phyloP scores from a whole-genome alignment of 139 green algal species.

The Chlorella vulgaris region DNA sequence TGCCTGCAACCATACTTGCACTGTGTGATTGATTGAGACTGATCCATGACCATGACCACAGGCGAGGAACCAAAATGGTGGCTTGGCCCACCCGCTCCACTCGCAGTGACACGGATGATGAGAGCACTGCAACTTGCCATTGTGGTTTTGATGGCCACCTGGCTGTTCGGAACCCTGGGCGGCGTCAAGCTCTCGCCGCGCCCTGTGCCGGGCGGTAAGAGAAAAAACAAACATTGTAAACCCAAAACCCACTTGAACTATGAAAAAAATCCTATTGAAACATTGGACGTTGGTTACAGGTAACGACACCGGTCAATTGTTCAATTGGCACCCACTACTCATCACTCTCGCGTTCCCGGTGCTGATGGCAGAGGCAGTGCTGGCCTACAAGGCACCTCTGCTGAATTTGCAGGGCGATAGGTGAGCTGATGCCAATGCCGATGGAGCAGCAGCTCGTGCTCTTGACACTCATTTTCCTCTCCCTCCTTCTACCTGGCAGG shows the following conservation, averaged over 20 bases:
- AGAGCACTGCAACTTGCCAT: constrained; percentile 20
- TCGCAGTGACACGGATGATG: not conserved
- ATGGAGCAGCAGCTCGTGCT: no score
- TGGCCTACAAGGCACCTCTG: constrained; percentile 65
- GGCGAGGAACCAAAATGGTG: not conserved
- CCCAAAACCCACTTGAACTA: no score
- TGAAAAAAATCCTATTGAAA: no score
- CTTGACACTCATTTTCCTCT: no score
- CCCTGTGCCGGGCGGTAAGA: not conserved
- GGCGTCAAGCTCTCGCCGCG: constrained; percentile 19
- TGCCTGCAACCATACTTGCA: no score
- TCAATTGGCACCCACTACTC: constrained; percentile 84
- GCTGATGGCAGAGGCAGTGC: constrained; percentile 75
- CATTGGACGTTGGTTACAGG: no score
- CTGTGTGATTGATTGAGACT: no score
- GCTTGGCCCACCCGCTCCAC: constrained; percentile 21
- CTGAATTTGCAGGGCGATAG: constrained; percentile 13
- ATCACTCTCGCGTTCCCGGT: constrained; percentile 74
- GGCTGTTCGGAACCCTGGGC: constrained; percentile 38
- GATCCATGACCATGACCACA: not conserved
- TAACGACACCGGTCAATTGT: constrained; percentile 63
- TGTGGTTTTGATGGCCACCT: not conserved
- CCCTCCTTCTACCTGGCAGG: constrained; percentile 29
- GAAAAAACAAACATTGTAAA: no score
- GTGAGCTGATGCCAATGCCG: constrained; percentile 19